Conservation (phyloP, 805 yeast species). For the Blastobotrys americana region DNA sequence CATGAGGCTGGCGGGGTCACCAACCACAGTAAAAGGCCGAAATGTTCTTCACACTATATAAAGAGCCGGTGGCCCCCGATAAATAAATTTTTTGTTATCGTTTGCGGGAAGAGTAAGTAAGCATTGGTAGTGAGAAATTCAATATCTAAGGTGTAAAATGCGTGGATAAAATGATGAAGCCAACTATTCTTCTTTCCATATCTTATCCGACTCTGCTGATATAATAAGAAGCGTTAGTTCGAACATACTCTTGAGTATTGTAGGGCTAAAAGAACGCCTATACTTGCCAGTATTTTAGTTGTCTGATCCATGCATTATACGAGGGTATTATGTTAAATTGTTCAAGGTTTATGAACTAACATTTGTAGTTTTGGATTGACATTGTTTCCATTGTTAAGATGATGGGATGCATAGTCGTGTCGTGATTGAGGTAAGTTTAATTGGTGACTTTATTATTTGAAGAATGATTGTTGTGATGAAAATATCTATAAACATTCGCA, state of each 20-base stretch:
- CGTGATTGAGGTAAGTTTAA: constrained; percentile 13
- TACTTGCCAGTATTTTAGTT: constrained; percentile 37
- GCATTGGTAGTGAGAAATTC: no score
- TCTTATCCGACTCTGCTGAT: constrained; percentile 37
- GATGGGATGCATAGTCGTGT: no score
- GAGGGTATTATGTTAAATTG: no score
- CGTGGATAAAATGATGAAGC: constrained; percentile 30
- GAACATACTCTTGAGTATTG: neutral
- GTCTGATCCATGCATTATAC: constrained; percentile 24
- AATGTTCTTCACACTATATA: neutral
- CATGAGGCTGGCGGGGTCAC: neutral
- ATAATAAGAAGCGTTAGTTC: constrained; percentile 27
- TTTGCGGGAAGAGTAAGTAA: constrained; percentile 1
- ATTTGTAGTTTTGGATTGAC: no score
- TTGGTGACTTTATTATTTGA: constrained; percentile 1
- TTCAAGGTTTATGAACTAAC: no score
- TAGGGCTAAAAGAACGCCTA: constrained; percentile 24
- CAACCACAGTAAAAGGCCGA: no score
- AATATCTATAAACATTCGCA: constrained; percentile 34
- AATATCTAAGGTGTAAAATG: no score
- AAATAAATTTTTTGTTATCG: neutral
- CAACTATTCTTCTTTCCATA: constrained; percentile 32
- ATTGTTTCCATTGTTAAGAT: no score
- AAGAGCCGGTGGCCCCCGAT: neutral
- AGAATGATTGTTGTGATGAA: constrained; percentile 29